A percentile compares a stretch with the other conserved stretches of the same genome.
Evolutionary conservation across 768 basidiomycete species (phyloP).

Genomic region (Lactifluus subvellereus): DNA sequence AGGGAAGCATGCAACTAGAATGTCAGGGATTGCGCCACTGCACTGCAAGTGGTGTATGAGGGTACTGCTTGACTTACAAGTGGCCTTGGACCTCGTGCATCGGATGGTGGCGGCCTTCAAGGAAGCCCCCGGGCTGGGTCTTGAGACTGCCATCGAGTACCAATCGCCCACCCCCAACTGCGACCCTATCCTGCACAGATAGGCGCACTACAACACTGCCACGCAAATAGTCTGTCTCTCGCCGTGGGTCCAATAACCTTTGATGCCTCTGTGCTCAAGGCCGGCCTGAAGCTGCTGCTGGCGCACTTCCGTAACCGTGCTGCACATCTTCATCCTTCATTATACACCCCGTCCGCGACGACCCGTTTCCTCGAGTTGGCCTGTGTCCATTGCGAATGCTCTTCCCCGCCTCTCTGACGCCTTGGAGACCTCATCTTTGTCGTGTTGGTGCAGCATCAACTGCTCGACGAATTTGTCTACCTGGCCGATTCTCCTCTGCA

Average conservation of each 20-base stretch:
- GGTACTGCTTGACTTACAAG: slow-evolving; percentile 8
- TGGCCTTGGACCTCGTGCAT: slow-evolving; percentile 10
- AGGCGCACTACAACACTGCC: slow-evolving; percentile 14
- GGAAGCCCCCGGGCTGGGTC: background rate
- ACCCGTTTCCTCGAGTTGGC: slow-evolving; percentile 20
- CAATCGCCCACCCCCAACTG: slow-evolving; percentile 20
- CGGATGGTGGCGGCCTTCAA: slow-evolving; percentile 4
- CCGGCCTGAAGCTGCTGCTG: slow-evolving; percentile 12
- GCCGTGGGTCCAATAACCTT: slow-evolving; percentile 2
- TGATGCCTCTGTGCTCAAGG: background rate
- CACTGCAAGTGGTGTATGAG: slow-evolving; percentile 8
- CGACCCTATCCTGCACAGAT: slow-evolving; percentile 17
- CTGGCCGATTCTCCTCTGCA: background rate
- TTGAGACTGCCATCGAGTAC: slow-evolving; percentile 1
- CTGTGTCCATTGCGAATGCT: background rate
- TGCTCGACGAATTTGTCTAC: slow-evolving; percentile 4
- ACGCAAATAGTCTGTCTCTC: slow-evolving; percentile 13
- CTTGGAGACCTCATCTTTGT: background rate
- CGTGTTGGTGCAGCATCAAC: background rate
- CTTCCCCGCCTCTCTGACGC: slow-evolving; percentile 9
- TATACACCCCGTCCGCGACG: slow-evolving; percentile 7
- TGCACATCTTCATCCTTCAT: background rate
- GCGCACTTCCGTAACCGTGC: slow-evolving; percentile 9
- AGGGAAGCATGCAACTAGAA: slow-evolving; percentile 15
- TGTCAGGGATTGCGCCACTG: slow-evolving; percentile 6